These are phyloP conservation scores for Kwoniella sp. DNA, from an alignment of 768 basidiomycete species.

Conservation along the genomic window DNA sequence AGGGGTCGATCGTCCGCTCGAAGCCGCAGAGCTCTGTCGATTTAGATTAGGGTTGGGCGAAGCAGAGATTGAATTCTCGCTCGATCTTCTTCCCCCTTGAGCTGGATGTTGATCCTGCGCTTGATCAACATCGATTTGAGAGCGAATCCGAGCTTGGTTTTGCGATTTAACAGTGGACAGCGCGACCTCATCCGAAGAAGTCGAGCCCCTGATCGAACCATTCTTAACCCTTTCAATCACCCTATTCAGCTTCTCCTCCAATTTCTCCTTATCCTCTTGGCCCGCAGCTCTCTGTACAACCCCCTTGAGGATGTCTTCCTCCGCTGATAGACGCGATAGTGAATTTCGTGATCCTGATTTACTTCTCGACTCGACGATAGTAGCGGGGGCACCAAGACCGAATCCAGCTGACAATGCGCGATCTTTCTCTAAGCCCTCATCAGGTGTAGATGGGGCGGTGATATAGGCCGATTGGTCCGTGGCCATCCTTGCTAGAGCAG, in stretches of 20 bases:
- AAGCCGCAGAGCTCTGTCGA: background rate
- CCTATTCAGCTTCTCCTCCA: slow-evolving; percentile 56
- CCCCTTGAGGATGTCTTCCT: slow-evolving; percentile 52
- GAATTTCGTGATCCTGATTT: background rate
- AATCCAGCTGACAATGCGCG: background rate
- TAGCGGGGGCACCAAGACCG: background rate
- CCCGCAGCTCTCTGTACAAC: slow-evolving; percentile 43
- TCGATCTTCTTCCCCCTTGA: slow-evolving; percentile 1
- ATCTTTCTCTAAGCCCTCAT: slow-evolving; percentile 17
- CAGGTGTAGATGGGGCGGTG: slow-evolving; percentile 54
- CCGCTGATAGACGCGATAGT: background rate
- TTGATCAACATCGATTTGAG: background rate
- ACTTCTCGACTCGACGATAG: background rate
- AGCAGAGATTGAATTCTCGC: background rate
- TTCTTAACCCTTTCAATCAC: slow-evolving; percentile 56
- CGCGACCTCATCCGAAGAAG: slow-evolving; percentile 11
- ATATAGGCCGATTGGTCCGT: slow-evolving; percentile 50
- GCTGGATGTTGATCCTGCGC: slow-evolving; percentile 3
- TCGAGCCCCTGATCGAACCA: slow-evolving; percentile 18
- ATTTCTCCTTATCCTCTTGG: slow-evolving; percentile 34
- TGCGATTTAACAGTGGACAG: background rate
- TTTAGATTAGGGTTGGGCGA: background rate
- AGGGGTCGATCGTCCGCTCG: slow-evolving; percentile 26
- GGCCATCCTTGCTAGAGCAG: slow-evolving; percentile 19
- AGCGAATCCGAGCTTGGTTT: background rate